These are phyloP conservation scores for Periconia sp. DNA, from an alignment of 2,329 filamentous ascomycete species.

Conservation along the genomic window DNA sequence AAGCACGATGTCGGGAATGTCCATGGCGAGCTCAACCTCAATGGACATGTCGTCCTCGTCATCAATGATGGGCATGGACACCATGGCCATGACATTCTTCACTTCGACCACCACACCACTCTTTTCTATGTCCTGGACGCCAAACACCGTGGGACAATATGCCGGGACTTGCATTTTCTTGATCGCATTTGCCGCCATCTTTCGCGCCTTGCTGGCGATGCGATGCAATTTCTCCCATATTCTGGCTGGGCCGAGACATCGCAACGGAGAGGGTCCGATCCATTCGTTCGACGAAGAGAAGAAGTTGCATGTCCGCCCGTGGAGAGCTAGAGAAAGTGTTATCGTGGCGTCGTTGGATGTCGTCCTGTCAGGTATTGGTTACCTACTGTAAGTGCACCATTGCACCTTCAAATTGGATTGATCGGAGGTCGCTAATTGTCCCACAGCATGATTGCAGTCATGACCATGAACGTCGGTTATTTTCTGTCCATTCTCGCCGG, in stretches of 20 bases:
- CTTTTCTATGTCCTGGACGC: slow-evolving; percentile 74
- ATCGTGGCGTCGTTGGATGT: slow-evolving; percentile 72
- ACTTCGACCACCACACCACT: slow-evolving; percentile 65
- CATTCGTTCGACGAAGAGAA: slow-evolving; percentile 49
- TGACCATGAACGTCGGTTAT: slow-evolving; percentile 86
- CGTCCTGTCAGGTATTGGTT: slow-evolving; percentile 75
- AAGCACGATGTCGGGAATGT: slow-evolving; percentile 15
- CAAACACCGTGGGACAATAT: slow-evolving; percentile 70
- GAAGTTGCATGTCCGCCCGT: slow-evolving; percentile 65
- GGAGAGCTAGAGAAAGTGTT: slow-evolving; percentile 79
- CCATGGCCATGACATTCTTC: slow-evolving; percentile 68
- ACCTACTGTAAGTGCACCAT: slow-evolving; percentile 86
- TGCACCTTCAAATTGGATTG: not conserved
- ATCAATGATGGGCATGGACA: slow-evolving; percentile 14
- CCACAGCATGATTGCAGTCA: slow-evolving; percentile 83
- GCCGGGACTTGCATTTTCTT: slow-evolving; percentile 73
- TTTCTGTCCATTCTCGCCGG: slow-evolving; percentile 76
- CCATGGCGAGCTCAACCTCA: slow-evolving; percentile 15
- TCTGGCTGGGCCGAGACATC: slow-evolving; percentile 60
- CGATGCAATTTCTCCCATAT: slow-evolving; percentile 62
- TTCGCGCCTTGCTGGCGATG: slow-evolving; percentile 72
- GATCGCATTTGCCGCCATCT: slow-evolving; percentile 71
- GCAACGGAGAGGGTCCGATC: slow-evolving; percentile 76
- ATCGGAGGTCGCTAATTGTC: slow-evolving; percentile 1
- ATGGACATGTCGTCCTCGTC: slow-evolving; percentile 22